phyloP scores from a whole-genome alignment of 106 monocot genomes.

The Dendrobium officinale region DNA sequence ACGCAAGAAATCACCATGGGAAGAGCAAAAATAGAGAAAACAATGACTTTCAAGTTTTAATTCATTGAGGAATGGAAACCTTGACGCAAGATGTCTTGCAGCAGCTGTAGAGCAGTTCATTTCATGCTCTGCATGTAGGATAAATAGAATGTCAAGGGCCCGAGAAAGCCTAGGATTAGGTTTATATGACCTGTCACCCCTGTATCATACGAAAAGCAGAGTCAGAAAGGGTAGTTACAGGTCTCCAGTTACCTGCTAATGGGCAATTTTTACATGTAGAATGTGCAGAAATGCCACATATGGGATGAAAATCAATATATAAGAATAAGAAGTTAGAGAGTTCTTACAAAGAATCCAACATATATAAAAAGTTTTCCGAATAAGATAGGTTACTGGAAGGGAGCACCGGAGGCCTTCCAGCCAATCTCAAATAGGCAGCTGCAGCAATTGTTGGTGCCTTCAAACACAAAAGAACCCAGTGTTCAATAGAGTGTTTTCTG shows the following conservation, averaged over 20 bases:
- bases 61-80: conserved; percentile 29
- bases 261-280: not conserved
- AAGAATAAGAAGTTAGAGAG: not conserved
- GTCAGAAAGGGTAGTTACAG: conserved; percentile 4
- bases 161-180: conserved; percentile 84
- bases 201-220: conserved; percentile 19
- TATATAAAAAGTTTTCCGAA: conserved; percentile 94
- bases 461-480: conserved; percentile 13
- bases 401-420: conserved; percentile 84
- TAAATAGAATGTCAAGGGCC: conserved; percentile 78
- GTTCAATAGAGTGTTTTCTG: not conserved
- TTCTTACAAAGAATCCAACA: conserved; percentile 95
- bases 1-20: not conserved
- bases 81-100: conserved; percentile 92
- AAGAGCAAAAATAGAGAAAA: not conserved
- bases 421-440: conserved; percentile 82
- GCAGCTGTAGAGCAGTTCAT: conserved; percentile 98
- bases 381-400: conserved; percentile 84
- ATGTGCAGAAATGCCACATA: not conserved
- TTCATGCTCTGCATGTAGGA: conserved; percentile 94
- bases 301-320: not conserved
- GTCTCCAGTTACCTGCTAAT: not conserved
- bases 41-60: not conserved
- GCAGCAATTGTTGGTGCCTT: conserved; percentile 95
- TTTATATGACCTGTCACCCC: conserved; percentile 70